These are phyloP conservation scores for Coniella vitis DNA, from an alignment of 2,329 filamentous ascomycete species.

Conservation along the genomic window DNA sequence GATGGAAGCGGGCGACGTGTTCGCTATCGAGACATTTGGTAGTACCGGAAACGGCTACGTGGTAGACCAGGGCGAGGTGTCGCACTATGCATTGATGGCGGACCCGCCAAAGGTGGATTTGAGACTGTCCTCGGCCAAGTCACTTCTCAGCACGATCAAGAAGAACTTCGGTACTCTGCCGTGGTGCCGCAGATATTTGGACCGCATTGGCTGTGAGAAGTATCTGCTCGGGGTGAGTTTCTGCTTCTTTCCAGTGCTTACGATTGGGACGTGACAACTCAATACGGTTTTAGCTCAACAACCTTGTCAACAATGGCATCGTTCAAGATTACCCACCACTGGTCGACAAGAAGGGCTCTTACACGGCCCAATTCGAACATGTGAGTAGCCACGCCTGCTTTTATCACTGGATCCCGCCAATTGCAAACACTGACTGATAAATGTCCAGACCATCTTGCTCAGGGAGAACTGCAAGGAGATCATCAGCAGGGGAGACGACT, in stretches of 20 bases:
- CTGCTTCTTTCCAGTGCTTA: neutral
- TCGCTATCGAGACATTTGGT: conserved; percentile 93
- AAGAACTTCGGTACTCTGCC: conserved; percentile 94
- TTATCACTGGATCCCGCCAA: too few species aligned
- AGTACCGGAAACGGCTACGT: conserved; percentile 88
- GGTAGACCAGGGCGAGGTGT: conserved; percentile 80
- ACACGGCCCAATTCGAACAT: conserved; percentile 92
- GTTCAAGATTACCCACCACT: conserved; percentile 88
- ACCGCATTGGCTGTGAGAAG: conserved; percentile 89
- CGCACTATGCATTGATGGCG: conserved; percentile 73
- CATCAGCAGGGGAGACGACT: conserved; percentile 79
- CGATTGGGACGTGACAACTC: conserved; percentile 16
- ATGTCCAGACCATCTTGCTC: conserved; percentile 62
- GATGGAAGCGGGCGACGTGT: conserved; percentile 96
- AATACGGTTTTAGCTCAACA: conserved; percentile 64
- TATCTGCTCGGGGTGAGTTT: conserved; percentile 75
- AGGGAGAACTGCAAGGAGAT: conserved; percentile 80
- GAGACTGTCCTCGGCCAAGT: conserved; percentile 75
- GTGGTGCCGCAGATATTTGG: conserved; percentile 84
- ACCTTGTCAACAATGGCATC: conserved; percentile 72
- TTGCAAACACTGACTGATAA: conserved; percentile 11
- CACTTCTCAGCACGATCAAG: conserved; percentile 79
- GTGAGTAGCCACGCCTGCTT: conserved; percentile 45
- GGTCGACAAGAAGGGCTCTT: conserved; percentile 87
- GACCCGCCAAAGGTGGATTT: conserved; percentile 72